Base-by-base conservation (phyloP, 495 filamentous ascomycete species). In the Filosporella fistucella region DNA sequence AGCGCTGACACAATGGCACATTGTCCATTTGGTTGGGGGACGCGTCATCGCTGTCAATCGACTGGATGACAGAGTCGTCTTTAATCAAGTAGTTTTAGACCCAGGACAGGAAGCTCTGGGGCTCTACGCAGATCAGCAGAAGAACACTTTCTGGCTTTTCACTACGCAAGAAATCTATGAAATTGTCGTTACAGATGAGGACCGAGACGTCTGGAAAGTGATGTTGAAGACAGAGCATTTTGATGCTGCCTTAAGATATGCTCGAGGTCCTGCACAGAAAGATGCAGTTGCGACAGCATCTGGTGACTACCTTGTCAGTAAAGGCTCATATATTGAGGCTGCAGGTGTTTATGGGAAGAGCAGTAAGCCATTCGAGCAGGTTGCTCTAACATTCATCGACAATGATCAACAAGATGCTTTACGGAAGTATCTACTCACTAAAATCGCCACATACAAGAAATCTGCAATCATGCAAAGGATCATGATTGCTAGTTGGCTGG, bases 121-220 rank as follows among this genome's bases (percentile, higher is more conserved):
- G 21, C 76, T 98, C 16, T 80, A 86, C 55, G 82, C 89, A 4
- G 93, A 98, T 63, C 73, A 84, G 24, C 89, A 89, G 55, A 94
- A 96, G 69, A 91, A 88, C 50, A 98, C 93, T 1, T 96, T 87
- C 60, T 98, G 93, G 93, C 77, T 96, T 14, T 96, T 96, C 60
- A 97, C 94, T 1, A 72, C 76, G 4, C 71, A 85, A 47, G 88
- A 93, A 50, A 95, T 98, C 41, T 96, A 86, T 56, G 94, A 98
- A 68, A 85, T 98, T 36, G 87, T 89, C 9, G 84, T 88, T 14
- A 82, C 78, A 18, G 88, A 96, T 38, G 94, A 98, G 60, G 88
- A 91, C 56, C 68, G 91, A 54, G 90, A 97, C 68, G 77, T 96
- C 22, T 98, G 93, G 93, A 87, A 86, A 59, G 85, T 96, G 17